Evolutionary conservation across 2,329 filamentous ascomycete genomes (phyloP).

Genomic region (Parasarocladium wereldwijsianum): DNA sequence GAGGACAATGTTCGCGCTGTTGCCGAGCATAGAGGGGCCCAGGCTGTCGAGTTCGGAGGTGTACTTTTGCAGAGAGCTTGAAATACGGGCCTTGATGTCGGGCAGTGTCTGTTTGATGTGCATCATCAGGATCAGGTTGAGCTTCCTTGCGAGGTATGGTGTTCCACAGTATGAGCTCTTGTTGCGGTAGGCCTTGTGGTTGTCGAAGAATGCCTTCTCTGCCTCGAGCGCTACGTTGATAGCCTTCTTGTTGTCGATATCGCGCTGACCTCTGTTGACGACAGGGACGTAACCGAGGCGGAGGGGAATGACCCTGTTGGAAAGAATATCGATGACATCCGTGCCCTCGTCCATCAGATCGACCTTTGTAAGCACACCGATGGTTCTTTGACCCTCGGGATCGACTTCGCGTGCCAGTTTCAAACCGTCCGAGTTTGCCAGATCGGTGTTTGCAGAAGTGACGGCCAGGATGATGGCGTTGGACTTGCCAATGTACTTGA

Average conservation of each 20-base stretch:
- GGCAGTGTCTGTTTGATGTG: slow-evolving; percentile 99
- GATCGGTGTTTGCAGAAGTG: slow-evolving; percentile 92
- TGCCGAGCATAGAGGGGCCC: slow-evolving; percentile 88
- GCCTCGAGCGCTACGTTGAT: slow-evolving; percentile 80
- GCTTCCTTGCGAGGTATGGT: slow-evolving; percentile 87
- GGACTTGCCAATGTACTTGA: slow-evolving; percentile 96
- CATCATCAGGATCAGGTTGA: slow-evolving; percentile 99
- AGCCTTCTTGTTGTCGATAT: slow-evolving; percentile 93
- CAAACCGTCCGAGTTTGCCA: slow-evolving; percentile 94
- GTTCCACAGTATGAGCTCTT: slow-evolving; percentile 98
- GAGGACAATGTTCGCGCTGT: slow-evolving; percentile 89
- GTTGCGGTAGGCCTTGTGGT: slow-evolving; percentile 72
- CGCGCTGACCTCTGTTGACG: slow-evolving; percentile 94
- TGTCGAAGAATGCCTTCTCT: slow-evolving; percentile 89
- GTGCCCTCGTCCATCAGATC: slow-evolving; percentile 99
- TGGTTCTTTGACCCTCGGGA: slow-evolving; percentile 82
- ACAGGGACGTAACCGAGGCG: slow-evolving; percentile 97
- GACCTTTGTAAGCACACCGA: slow-evolving; percentile 91
- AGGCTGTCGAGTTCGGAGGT: slow-evolving; percentile 64
- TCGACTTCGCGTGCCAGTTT: slow-evolving; percentile 97
- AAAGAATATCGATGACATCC: slow-evolving; percentile 94
- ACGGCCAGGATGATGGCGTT: slow-evolving; percentile 97
- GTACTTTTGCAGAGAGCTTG: slow-evolving; percentile 90
- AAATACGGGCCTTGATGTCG: slow-evolving; percentile 94
- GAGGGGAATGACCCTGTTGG: slow-evolving; percentile 86